A percentile compares a stretch with the other conserved stretches of the same genome.
Evolutionary conservation across 495 filamentous ascomycete genomes (phyloP).

Genomic region (Trichoderma reesei): DNA sequence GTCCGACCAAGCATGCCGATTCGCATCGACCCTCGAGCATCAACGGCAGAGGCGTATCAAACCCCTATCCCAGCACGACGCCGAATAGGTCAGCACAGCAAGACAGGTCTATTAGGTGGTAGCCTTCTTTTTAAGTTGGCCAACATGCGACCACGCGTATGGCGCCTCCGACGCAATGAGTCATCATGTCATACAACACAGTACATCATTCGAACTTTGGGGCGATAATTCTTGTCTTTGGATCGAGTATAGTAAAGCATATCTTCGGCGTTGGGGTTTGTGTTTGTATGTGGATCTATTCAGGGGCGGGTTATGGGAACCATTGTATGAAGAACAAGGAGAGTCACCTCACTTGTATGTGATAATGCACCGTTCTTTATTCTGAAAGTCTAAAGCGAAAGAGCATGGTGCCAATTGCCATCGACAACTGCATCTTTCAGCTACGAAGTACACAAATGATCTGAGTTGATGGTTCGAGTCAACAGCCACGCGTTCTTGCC

Average conservation of each 20-base stretch:
- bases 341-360: background rate
- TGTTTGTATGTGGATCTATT: background rate
- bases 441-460: background rate
- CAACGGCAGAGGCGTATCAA: background rate
- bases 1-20: constrained; percentile 11
- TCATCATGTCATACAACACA: background rate
- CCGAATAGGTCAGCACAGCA: background rate
- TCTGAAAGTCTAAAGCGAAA: too few species aligned
- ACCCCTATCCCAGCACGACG: background rate
- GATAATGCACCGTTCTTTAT: background rate
- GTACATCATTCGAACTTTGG: background rate
- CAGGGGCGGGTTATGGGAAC: background rate
- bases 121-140: background rate
- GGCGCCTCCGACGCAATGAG: background rate
- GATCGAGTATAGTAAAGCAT: constrained; percentile 5
- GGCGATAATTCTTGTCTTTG: background rate
- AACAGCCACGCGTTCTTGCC: background rate
- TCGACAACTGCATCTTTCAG: too few species aligned
- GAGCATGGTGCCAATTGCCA: too few species aligned
- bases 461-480: background rate
- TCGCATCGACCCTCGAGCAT: background rate
- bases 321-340: background rate
- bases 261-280: background rate
- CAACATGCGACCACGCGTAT: background rate
- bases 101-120: constrained; percentile 1